Evolutionary conservation across 495 filamentous ascomycete genomes (phyloP).

Genomic region (Pyronema domesticum): DNA sequence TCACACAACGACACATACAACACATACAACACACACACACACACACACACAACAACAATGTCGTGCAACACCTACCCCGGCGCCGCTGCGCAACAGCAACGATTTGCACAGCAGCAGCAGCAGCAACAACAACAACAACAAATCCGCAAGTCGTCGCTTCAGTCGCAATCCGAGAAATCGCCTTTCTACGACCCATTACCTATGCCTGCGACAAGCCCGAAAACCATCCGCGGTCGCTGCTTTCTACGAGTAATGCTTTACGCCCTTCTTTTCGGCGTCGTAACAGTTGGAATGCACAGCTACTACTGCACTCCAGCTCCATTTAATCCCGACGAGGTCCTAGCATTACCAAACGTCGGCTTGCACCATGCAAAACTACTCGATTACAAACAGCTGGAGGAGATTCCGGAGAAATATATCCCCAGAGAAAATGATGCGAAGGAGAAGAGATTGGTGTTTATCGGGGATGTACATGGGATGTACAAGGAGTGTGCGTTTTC

Average conservation of each 20-base stretch:
- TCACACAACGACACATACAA: no score
- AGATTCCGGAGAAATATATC: conserved; percentile 10
- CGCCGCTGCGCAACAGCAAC: no score
- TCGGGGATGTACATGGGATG: conserved; percentile 89
- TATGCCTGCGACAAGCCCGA: no score
- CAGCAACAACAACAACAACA: no score
- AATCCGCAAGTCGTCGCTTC: no score
- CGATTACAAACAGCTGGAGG: conserved; percentile 15
- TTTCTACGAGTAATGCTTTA: not conserved
- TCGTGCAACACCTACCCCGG: no score
- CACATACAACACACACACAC: no score
- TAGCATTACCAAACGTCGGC: not conserved
- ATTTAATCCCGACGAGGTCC: not conserved
- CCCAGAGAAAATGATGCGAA: conserved; percentile 8
- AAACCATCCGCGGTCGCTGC: not conserved
- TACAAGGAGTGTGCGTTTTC: conserved; percentile 37
- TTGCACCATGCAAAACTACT: not conserved
- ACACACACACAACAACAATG: no score
- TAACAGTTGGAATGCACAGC: not conserved
- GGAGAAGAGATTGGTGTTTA: conserved; percentile 41
- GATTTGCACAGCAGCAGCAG: no score
- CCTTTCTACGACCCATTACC: no score
- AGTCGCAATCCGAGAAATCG: no score
- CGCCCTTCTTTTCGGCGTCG: not conserved
- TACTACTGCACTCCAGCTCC: not conserved